These are phyloP conservation scores for Scheffersomyces stambukii DNA, from an alignment of 1,139 yeast species.

Conservation along the genomic window DNA sequence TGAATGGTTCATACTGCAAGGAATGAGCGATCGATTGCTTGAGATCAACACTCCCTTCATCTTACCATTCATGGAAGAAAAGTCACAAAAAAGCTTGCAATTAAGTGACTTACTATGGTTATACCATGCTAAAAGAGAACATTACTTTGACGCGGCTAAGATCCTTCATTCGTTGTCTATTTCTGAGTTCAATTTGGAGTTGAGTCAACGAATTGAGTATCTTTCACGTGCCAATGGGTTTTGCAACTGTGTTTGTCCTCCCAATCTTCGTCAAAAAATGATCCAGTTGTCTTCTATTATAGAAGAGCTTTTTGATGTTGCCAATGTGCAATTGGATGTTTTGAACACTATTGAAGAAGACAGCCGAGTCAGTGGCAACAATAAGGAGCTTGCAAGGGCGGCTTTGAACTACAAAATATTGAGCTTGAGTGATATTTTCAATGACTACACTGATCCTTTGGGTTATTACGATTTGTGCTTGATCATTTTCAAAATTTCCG, in stretches of 20 bases:
- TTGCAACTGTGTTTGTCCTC: conserved; percentile 82
- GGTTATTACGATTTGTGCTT: conserved; percentile 84
- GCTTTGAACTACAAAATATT: conserved; percentile 63
- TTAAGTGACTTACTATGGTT: conserved; percentile 86
- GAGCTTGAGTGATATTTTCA: conserved; percentile 75
- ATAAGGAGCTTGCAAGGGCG: conserved; percentile 44
- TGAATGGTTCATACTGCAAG: conserved; percentile 85
- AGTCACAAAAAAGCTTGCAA: conserved; percentile 60
- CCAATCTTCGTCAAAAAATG: conserved; percentile 72
- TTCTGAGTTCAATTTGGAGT: conserved; percentile 64
- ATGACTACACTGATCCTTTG: conserved; percentile 81
- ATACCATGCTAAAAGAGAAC: conserved; percentile 79
- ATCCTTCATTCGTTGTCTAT: conserved; percentile 71
- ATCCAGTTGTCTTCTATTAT: conserved; percentile 65
- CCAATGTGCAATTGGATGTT: conserved; percentile 83
- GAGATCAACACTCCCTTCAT: conserved; percentile 80
- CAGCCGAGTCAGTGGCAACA: conserved; percentile 46
- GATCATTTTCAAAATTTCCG: conserved; percentile 75
- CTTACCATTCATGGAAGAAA: conserved; percentile 71
- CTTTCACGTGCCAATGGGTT: conserved; percentile 91
- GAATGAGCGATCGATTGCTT: conserved; percentile 70
- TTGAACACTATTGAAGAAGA: conserved; percentile 59
- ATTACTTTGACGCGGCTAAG: conserved; percentile 78
- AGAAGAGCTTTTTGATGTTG: conserved; percentile 81
- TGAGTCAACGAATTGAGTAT: conserved; percentile 78